Conservation (phyloP, 441 rosid genomes). For the Euphorbia corollata region DNA sequence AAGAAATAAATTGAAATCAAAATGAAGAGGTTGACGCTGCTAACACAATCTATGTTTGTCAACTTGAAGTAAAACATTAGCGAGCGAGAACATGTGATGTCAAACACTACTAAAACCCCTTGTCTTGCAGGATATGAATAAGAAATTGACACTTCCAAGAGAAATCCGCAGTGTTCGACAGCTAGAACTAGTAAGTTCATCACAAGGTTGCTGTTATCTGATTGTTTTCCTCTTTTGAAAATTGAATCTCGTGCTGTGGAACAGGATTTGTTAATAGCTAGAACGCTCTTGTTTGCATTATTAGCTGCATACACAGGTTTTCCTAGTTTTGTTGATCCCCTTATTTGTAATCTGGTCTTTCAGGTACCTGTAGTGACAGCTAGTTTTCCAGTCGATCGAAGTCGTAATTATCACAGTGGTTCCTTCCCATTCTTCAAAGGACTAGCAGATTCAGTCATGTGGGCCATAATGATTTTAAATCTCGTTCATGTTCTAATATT, state of each 20-base stretch:
- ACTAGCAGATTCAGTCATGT: slow-evolving; percentile 76
- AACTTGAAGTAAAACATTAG: not conserved
- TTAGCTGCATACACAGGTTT: not conserved
- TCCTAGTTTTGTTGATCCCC: not conserved
- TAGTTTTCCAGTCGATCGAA: slow-evolving; percentile 63
- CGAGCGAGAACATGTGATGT: not conserved
- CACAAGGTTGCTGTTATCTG: slow-evolving; percentile 10
- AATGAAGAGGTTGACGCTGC: not conserved
- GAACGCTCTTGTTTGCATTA: not conserved
- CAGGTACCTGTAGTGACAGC: slow-evolving; percentile 99
- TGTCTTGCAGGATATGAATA: slow-evolving; percentile 66
- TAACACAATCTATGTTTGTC: not conserved
- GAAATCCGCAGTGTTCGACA: slow-evolving; percentile 78
- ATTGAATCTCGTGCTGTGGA: not conserved
- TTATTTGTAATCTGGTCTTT: slow-evolving; percentile 15
- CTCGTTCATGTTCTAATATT: slow-evolving; percentile 17
- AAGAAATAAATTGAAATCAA: not conserved
- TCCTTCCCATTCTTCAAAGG: slow-evolving; percentile 83
- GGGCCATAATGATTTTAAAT: slow-evolving; percentile 26
- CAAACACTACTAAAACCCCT: slow-evolving; percentile 19
- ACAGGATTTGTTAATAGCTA: not conserved
- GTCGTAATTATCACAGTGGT: slow-evolving; percentile 72
- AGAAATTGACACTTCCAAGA: slow-evolving; percentile 64
- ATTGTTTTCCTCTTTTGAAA: slow-evolving; percentile 17
- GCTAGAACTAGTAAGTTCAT: slow-evolving; percentile 74